These are phyloP conservation scores for Acanthamoeba triangularis DNA, from an alignment of 208 protist genomes.

Conservation along the genomic window DNA sequence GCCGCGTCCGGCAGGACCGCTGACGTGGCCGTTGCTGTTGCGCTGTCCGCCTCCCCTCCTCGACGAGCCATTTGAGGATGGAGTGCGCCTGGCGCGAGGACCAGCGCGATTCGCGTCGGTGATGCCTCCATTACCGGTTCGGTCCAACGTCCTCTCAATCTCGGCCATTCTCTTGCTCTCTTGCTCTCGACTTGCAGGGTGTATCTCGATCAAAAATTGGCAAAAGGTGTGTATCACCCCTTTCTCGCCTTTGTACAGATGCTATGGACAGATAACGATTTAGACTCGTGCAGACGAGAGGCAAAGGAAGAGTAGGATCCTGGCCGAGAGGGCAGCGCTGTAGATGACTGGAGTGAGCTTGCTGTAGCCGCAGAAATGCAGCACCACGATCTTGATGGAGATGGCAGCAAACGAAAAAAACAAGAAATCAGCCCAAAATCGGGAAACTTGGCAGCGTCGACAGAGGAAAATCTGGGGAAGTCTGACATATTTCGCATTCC, in stretches of 20 bases:
- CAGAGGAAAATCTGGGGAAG: not conserved
- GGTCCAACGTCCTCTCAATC: not conserved
- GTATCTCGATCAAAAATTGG: not conserved
- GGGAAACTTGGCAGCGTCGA: not conserved
- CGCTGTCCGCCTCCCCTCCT: not conserved
- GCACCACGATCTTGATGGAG: not conserved
- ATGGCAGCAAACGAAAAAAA: not conserved
- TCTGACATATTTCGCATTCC: too few species aligned
- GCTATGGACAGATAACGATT: constrained; percentile 1
- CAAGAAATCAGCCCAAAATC: not conserved
- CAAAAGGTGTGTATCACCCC: not conserved
- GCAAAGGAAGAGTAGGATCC: not conserved
- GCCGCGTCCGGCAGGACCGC: not conserved
- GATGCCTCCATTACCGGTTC: not conserved
- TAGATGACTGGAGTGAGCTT: not conserved
- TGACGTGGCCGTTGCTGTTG: not conserved
- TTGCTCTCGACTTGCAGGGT: not conserved
- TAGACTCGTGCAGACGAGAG: not conserved
- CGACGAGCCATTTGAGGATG: not conserved
- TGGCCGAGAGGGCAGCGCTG: not conserved
- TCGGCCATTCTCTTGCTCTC: not conserved
- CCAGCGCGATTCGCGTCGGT: not conserved
- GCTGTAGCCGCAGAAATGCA: not conserved
- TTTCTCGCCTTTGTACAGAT: constrained; percentile 6
- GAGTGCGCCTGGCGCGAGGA: not conserved